Base-by-base conservation (phyloP, 257 asterid genomes). In the Marsdenia floribunda region DNA sequence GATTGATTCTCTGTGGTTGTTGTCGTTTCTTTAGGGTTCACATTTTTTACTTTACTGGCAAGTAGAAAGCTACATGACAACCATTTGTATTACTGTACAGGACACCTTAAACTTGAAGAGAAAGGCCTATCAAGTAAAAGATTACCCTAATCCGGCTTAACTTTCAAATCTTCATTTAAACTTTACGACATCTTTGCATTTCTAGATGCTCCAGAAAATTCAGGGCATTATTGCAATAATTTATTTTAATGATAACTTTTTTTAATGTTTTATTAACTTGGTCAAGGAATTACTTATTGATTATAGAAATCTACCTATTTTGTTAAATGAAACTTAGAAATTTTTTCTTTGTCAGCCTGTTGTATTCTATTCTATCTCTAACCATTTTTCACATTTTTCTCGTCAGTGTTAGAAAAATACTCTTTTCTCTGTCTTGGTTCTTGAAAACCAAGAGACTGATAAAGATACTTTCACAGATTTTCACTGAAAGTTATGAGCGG, bases 401-500 rank as follows among this genome's bases (percentile, higher is more conserved):
- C 6, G 26, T 44, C 18, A 16, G 11, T 65, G 49, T 26, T 37
- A 24, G 26, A 37, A 16, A 44, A 58, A 24, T 58, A 58, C 35
- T 58, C 14, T 21, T 55, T 7, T 21, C 61, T 21, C 26, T 63
- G 37, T 63, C 44, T 63, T 63, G 42, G 35, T 63, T 38, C 44
- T 64, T 35, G 69, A 64, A 64, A 33, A 33, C 29, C 71, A 18
- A 18, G 52, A 66, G 11, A 38, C 18, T 66, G n/a, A 66, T 66
- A 22, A 19, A 66, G 71, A 66, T 3, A 38, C 58, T 79, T 73
- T 75, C 80, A 18, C 77, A 95, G 98, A 88, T 89, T 77, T 89
- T 88, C 78, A 80, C 83, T 91, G 96, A 95, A 83, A 95, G 98
- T 80, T 92, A 90, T 81, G 86, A 92, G 59, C 96, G 99, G 72